Conservation (phyloP, 371 early-diverging fungal species). For the Globomyces sp. region DNA sequence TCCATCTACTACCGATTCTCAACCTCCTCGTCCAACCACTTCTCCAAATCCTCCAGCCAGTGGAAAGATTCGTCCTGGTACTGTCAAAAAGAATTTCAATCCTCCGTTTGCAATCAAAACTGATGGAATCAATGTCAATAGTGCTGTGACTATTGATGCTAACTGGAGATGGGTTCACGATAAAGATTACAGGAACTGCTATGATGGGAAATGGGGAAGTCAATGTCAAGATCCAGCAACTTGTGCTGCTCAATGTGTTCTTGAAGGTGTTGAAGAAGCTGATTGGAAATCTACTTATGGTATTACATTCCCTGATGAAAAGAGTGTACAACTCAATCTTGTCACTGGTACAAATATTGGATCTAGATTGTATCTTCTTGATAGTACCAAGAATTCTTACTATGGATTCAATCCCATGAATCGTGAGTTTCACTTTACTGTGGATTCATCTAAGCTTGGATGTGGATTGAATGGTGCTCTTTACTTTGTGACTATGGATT, state of each 20-base stretch:
- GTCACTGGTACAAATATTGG: conserved; percentile 31
- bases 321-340: conserved; percentile 13
- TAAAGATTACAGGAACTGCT: conserved; percentile 28
- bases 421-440: conserved; percentile 31
- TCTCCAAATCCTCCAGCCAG: not conserved
- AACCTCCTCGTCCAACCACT: conserved; percentile 13
- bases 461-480: conserved; percentile 38
- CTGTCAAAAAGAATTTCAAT: conserved; percentile 13
- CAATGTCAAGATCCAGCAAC: conserved; percentile 29
- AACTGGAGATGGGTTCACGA: conserved; percentile 37
- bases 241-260: conserved; percentile 26
- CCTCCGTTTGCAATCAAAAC: conserved; percentile 24
- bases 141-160: conserved; percentile 25
- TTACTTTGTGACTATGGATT: conserved; percentile 32
- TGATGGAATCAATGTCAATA: conserved; percentile 6
- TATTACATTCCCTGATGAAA: not conserved
- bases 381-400: conserved; percentile 24
- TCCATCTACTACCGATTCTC: conserved; percentile 19
- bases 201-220: conserved; percentile 28
- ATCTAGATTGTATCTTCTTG: conserved; percentile 31
- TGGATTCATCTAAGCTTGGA: conserved; percentile 30
- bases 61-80: conserved; percentile 14
- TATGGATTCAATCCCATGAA: conserved; percentile 23
- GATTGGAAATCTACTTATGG: conserved; percentile 27
- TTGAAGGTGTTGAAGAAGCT: conserved; percentile 23